Evolutionary conservation across 2,329 filamentous ascomycete genomes (phyloP).

Genomic region (Metarhizium anisopliae): DNA sequence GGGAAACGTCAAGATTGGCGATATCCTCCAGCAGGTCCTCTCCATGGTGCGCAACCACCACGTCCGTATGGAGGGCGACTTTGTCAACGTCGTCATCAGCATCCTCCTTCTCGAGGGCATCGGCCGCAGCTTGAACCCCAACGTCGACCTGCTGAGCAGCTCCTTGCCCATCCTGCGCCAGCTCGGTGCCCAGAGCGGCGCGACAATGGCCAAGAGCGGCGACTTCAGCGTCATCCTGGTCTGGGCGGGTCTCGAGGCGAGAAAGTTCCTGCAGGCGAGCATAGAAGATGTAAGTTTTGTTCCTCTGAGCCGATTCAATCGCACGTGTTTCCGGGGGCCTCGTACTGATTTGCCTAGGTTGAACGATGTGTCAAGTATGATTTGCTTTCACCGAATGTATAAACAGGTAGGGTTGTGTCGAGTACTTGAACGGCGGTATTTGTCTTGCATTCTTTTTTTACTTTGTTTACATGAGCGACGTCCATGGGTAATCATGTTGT

Average conservation of each 20-base stretch:
- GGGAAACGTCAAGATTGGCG: conserved; percentile 91
- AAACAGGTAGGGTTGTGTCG: conserved; percentile 14
- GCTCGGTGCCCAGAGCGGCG: conserved; percentile 69
- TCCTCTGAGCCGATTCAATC: background rate
- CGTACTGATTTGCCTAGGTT: conserved; percentile 40
- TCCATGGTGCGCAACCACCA: conserved; percentile 88
- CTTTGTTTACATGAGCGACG: background rate
- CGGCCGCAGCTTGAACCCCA: conserved; percentile 74
- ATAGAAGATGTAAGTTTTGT: conserved; percentile 66
- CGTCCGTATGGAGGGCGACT: conserved; percentile 90
- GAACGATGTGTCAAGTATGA: conserved; percentile 89
- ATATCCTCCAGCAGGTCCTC: conserved; percentile 84
- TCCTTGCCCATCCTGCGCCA: conserved; percentile 85
- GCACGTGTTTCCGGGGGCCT: conserved; percentile 5
- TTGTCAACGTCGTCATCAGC: conserved; percentile 95
- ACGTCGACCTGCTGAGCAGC: conserved; percentile 77
- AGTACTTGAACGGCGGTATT: background rate
- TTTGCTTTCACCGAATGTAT: conserved; percentile 79
- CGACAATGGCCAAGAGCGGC: conserved; percentile 58
- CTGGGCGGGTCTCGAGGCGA: conserved; percentile 84
- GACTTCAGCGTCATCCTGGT: conserved; percentile 82
- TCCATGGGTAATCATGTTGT: background rate
- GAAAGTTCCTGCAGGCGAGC: conserved; percentile 82
- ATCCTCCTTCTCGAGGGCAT: conserved; percentile 92
- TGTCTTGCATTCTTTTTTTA: background rate